Evolutionary conservation across 306 rosid species (phyloP).

Genomic region (Mucuna pruriens): DNA sequence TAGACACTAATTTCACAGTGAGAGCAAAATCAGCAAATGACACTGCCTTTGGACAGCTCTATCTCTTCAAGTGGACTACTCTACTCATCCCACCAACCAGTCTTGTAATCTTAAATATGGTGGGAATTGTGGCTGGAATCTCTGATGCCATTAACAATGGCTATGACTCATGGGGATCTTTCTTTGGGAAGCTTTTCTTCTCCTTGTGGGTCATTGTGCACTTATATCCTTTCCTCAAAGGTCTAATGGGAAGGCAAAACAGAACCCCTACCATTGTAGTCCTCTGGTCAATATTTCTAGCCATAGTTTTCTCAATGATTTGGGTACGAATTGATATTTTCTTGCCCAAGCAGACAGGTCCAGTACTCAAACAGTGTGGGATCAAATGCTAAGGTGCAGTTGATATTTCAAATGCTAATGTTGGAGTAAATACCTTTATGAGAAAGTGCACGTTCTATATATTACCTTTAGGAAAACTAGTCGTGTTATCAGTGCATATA

Average conservation of each 20-base stretch:
- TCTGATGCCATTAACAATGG: slow-evolving; percentile 94
- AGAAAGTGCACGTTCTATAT: slow-evolving; percentile 10
- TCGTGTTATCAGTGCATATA: not conserved
- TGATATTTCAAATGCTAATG: too few relatives aligned
- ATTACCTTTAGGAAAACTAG: not conserved
- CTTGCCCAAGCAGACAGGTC: slow-evolving; percentile 87
- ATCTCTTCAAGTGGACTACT: slow-evolving; percentile 89
- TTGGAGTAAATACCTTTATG: too few relatives aligned
- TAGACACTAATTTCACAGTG: slow-evolving; percentile 61
- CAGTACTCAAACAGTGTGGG: slow-evolving; percentile 89
- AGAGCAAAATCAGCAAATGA: slow-evolving; percentile 69
- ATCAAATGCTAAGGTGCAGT: slow-evolving; percentile 68
- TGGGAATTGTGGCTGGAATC: slow-evolving; percentile 94
- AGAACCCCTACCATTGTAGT: slow-evolving; percentile 90
- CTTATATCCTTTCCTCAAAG: slow-evolving; percentile 96
- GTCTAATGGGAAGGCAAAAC: slow-evolving; percentile 90
- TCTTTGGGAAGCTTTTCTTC: slow-evolving; percentile 88
- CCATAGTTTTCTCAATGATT: slow-evolving; percentile 83
- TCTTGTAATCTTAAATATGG: slow-evolving; percentile 83
- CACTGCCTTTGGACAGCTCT: slow-evolving; percentile 64
- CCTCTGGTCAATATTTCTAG: slow-evolving; percentile 82
- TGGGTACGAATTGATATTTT: slow-evolving; percentile 94
- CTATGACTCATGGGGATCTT: slow-evolving; percentile 86
- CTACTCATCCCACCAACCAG: slow-evolving; percentile 94
- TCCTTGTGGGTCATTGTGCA: slow-evolving; percentile 94